Percentiles rank a stretch among this genome's conserved stretches.
phyloP scores from a whole-genome alignment of 1,284 basidiomycete genomes.

The Ganoderma lingzhi region DNA sequence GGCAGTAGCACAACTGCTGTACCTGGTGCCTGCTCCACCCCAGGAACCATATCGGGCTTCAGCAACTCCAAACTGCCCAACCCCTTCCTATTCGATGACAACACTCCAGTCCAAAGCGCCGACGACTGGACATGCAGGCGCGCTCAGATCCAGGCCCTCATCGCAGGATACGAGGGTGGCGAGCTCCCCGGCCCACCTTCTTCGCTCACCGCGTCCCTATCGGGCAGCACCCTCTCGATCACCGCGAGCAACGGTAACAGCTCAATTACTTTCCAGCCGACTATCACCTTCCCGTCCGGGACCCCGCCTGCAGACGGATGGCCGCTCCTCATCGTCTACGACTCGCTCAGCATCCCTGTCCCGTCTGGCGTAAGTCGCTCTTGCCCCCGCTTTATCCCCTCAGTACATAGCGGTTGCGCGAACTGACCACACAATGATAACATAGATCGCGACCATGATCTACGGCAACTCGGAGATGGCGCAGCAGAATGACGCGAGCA shows the following conservation, averaged over 20 bases:
- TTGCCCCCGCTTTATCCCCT: background rate
- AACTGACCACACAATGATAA: slow-evolving; percentile 28
- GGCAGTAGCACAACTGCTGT: slow-evolving; percentile 18
- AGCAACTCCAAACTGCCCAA: slow-evolving; percentile 53
- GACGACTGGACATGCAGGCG: slow-evolving; percentile 59
- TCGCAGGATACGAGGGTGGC: slow-evolving; percentile 59
- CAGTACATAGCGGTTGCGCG: background rate
- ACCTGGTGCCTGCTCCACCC: slow-evolving; percentile 32
- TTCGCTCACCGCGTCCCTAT: slow-evolving; percentile 49
- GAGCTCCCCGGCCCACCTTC: slow-evolving; percentile 52
- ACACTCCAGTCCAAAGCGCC: slow-evolving; percentile 47
- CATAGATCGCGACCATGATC: slow-evolving; percentile 52
- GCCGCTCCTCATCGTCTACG: slow-evolving; percentile 60
- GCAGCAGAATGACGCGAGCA: slow-evolving; percentile 48
- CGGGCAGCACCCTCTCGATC: slow-evolving; percentile 50
- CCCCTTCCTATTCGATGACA: slow-evolving; percentile 57
- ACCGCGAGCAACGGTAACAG: slow-evolving; percentile 50
- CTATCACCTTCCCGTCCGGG: slow-evolving; percentile 52
- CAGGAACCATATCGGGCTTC: slow-evolving; percentile 37
- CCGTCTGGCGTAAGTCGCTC: slow-evolving; percentile 47
- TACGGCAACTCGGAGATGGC: slow-evolving; percentile 62
- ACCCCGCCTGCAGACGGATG: slow-evolving; percentile 49
- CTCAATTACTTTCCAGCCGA: slow-evolving; percentile 53
- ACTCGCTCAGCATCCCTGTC: slow-evolving; percentile 56
- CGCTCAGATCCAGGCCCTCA: slow-evolving; percentile 52